Evolutionary conservation across 2,329 filamentous ascomycete species (phyloP).

Genomic region (Colletotrichum cuscutae): DNA sequence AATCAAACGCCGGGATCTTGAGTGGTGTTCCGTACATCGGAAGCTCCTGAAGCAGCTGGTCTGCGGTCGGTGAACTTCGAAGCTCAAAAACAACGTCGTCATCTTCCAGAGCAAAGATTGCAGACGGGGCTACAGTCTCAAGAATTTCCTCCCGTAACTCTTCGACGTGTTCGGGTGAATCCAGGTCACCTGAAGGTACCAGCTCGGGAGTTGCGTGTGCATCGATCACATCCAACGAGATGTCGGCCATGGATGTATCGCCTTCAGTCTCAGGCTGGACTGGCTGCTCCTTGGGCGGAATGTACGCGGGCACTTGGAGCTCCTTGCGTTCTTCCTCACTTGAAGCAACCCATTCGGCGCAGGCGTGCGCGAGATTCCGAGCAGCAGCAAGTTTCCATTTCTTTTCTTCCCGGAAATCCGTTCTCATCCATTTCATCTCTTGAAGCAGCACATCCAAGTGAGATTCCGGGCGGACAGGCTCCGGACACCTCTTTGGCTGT

Average conservation of each 20-base stretch:
- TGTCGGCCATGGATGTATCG: conserved; percentile 47
- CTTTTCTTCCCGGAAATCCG: conserved; percentile 91
- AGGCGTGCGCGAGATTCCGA: conserved; percentile 82
- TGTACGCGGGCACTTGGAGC: conserved; percentile 73
- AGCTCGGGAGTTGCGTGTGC: conserved; percentile 74
- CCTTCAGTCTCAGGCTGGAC: conserved; percentile 41
- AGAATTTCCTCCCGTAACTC: conserved; percentile 53
- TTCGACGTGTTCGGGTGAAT: conserved; percentile 60
- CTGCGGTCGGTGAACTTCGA: conserved; percentile 77
- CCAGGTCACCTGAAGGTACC: conserved; percentile 70
- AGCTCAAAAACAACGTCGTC: conserved; percentile 86
- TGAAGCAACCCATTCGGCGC: conserved; percentile 82
- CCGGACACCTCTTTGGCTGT: conserved; percentile 85
- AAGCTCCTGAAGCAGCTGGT: conserved; percentile 82
- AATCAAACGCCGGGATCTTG: conserved; percentile 66
- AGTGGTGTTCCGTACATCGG: conserved; percentile 80
- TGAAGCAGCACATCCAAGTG: conserved; percentile 89
- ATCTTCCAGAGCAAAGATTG: conserved; percentile 84
- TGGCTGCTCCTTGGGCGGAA: conserved; percentile 53
- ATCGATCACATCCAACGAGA: conserved; percentile 45
- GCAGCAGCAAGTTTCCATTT: conserved; percentile 92
- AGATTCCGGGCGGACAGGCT: conserved; percentile 79
- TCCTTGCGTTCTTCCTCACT: conserved; percentile 69
- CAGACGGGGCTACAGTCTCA: conserved; percentile 73
- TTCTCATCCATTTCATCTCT: conserved; percentile 98